Evolutionary conservation across 1,139 yeast species (phyloP).

Genomic region (Meyerozyma guilliermondii): DNA sequence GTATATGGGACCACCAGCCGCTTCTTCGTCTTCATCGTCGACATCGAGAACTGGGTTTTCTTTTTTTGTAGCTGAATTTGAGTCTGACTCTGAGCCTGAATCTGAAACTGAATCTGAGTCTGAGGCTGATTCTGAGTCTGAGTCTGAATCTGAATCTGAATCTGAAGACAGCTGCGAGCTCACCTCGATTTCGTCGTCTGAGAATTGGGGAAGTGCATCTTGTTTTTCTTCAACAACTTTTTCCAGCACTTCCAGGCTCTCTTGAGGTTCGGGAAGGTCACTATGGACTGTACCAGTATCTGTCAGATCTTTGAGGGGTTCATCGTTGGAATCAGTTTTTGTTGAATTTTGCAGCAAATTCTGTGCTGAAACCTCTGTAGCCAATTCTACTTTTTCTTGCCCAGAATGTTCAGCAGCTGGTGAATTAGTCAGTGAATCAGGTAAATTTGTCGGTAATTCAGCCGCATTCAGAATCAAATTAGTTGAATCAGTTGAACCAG

Average conservation of each 20-base stretch:
- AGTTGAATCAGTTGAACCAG: not conserved
- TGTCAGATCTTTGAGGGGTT: too few species aligned
- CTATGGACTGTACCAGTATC: too few species aligned
- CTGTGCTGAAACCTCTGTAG: too few species aligned
- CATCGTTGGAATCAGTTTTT: too few species aligned
- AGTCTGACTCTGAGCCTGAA: slow-evolving; percentile 5
- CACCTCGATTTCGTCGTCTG: slow-evolving; percentile 20
- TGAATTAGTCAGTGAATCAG: too few species aligned
- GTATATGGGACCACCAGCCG: slow-evolving; percentile 52
- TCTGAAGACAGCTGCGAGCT: slow-evolving; percentile 12
- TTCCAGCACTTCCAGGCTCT: not conserved
- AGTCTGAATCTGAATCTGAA: slow-evolving; percentile 18
- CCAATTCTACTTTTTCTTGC: too few species aligned
- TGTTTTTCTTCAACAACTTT: not conserved
- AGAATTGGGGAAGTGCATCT: slow-evolving; percentile 11
- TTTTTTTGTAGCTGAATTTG: slow-evolving; percentile 13
- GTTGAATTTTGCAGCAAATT: too few species aligned
- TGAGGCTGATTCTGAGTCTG: slow-evolving; percentile 14
- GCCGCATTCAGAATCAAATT: too few species aligned
- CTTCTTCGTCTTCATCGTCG: slow-evolving; percentile 41
- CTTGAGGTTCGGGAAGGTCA: slow-evolving; percentile 1
- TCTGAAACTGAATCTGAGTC: slow-evolving; percentile 16
- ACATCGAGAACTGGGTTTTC: slow-evolving; percentile 20
- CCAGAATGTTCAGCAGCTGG: too few species aligned
- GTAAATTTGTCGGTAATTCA: too few species aligned